These are phyloP conservation scores for Neonectria hederae DNA, from an alignment of 2,329 filamentous ascomycete species.

Conservation along the genomic window DNA sequence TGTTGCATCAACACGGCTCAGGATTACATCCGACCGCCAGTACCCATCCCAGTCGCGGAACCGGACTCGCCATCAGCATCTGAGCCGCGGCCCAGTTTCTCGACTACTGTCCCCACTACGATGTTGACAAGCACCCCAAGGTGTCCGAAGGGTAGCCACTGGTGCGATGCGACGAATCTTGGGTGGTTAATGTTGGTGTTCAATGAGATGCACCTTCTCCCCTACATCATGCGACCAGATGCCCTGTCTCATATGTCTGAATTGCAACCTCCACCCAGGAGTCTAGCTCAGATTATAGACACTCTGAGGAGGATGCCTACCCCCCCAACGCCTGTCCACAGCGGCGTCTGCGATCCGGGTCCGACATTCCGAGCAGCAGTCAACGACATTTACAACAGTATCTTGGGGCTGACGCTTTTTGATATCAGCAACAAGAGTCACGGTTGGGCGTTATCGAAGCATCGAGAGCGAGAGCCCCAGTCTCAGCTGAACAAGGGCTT, in stretches of 20 bases:
- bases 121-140: slow-evolving; percentile 52
- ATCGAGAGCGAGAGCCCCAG: slow-evolving; percentile 50
- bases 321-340: slow-evolving; percentile 52
- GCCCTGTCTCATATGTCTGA: slow-evolving; percentile 38
- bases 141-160: slow-evolving; percentile 60
- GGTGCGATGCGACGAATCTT: slow-evolving; percentile 62
- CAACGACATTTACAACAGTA: slow-evolving; percentile 61
- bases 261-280: slow-evolving; percentile 46
- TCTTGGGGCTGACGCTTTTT: slow-evolving; percentile 58
- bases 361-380: slow-evolving; percentile 58
- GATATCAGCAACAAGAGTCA: slow-evolving; percentile 59
- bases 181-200: slow-evolving; percentile 64
- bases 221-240: slow-evolving; percentile 50
- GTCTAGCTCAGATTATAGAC: slow-evolving; percentile 57
- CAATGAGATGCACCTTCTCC: slow-evolving; percentile 57
- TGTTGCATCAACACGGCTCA: slow-evolving; percentile 56
- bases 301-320: slow-evolving; percentile 55
- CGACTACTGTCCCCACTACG: slow-evolving; percentile 29
- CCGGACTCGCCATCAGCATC: slow-evolving; percentile 31
- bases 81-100: slow-evolving; percentile 34
- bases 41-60: slow-evolving; percentile 27
- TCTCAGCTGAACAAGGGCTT: slow-evolving; percentile 42
- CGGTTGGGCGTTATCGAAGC: slow-evolving; percentile 60
- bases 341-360: slow-evolving; percentile 60
- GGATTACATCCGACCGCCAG: slow-evolving; percentile 55